Evolutionary conservation across 257 asterid genomes (phyloP).

Genomic region (Cordia subcordata): DNA sequence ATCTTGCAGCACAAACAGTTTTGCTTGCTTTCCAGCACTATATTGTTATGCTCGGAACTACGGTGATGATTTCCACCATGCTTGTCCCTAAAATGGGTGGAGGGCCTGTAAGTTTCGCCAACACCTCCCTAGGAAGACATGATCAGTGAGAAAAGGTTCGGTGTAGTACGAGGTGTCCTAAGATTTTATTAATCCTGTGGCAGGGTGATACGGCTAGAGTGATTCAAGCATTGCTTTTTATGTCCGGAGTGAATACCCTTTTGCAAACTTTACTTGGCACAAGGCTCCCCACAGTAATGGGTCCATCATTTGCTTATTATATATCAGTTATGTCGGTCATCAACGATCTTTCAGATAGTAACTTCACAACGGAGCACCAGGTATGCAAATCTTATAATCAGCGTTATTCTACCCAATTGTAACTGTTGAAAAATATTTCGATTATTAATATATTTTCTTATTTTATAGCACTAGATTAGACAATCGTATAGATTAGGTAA

Average conservation of each 20-base stretch:
- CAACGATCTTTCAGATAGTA: conserved; percentile 52
- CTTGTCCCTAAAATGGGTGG: conserved; percentile 99
- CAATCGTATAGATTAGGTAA: too few species aligned
- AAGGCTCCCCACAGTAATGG: conserved; percentile 96
- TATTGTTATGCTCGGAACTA: conserved; percentile 94
- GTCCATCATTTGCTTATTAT: conserved; percentile 82
- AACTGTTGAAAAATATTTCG: too few species aligned
- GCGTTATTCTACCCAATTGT: too few species aligned
- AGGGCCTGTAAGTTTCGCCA: conserved; percentile 46
- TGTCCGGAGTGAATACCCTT: conserved; percentile 64
- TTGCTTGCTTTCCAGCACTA: conserved; percentile 85
- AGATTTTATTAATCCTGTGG: neutral
- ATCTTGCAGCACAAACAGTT: conserved; percentile 66
- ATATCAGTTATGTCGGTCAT: conserved; percentile 64
- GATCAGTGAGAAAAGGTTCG: neutral
- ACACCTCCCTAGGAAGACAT: neutral
- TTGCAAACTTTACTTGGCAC: conserved; percentile 67
- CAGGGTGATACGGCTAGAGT: conserved; percentile 70
- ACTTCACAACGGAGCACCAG: conserved; percentile 48
- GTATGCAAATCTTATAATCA: conserved; percentile 46
- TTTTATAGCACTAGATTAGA: too few species aligned
- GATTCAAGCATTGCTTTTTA: conserved; percentile 59
- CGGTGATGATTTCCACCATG: conserved; percentile 65
- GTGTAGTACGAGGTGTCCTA: neutral
- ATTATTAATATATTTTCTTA: too few species aligned